Evolutionary conservation across 345 rosid genomes (phyloP).

Genomic region (Kandelia obovata): DNA sequence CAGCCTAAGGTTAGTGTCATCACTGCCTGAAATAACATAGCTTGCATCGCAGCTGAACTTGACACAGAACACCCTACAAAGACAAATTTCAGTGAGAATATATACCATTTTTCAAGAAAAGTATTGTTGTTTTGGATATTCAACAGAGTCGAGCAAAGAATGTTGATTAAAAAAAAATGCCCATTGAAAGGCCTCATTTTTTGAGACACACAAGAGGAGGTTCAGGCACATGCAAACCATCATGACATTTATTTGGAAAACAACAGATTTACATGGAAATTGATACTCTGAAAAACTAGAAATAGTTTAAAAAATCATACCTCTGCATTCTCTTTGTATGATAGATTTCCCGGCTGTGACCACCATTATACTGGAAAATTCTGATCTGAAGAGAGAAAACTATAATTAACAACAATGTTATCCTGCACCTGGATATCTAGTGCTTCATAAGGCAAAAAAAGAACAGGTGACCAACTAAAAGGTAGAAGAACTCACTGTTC

Average conservation of each 20-base stretch:
- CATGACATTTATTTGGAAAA: neutral
- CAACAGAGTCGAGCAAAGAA: neutral
- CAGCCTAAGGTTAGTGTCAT: slow-evolving; percentile 87
- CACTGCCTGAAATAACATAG: slow-evolving; percentile 91
- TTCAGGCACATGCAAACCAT: neutral
- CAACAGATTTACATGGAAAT: neutral
- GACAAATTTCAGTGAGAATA: slow-evolving; percentile 2
- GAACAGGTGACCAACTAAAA: neutral
- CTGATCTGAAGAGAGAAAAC: slow-evolving; percentile 45
- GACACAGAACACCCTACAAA: slow-evolving; percentile 78
- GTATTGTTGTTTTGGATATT: neutral
- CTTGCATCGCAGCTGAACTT: slow-evolving; percentile 92
- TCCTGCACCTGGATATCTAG: neutral
- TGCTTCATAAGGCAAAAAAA: neutral
- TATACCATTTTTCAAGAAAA: too few species aligned
- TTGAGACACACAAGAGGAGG: neutral
- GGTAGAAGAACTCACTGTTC: slow-evolving; percentile 54
- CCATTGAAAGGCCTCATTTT: neutral
- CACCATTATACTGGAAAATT: slow-evolving; percentile 87
- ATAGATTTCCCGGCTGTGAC: slow-evolving; percentile 87
- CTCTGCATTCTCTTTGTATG: slow-evolving; percentile 99
- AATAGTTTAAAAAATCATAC: slow-evolving; percentile 24
- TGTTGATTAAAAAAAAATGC: too few species aligned
- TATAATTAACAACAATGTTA: slow-evolving; percentile 5
- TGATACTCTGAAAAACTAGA: neutral